Conservation (phyloP, 306 rosid genomes). For the Citrullus colocynthis region DNA sequence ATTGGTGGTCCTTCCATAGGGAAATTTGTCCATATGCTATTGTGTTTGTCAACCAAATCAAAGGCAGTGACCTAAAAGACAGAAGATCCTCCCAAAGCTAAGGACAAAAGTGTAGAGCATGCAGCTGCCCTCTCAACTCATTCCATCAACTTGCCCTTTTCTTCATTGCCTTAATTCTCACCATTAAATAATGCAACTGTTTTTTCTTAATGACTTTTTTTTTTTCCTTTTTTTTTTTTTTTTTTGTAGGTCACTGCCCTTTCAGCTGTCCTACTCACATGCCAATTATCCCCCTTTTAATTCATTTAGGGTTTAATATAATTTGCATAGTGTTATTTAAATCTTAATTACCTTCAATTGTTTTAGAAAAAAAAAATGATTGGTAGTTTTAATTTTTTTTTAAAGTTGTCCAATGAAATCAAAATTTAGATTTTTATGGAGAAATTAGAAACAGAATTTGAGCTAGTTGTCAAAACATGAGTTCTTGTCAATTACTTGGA, state of each 20-base stretch:
- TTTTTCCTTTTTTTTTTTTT: background rate
- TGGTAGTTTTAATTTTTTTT: too few species aligned
- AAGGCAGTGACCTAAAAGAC: constrained; percentile 16
- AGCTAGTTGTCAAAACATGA: too few species aligned
- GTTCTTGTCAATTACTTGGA: too few species aligned
- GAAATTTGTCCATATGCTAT: constrained; percentile 32
- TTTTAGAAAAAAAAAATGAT: too few species aligned
- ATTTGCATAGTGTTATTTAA: too few species aligned
- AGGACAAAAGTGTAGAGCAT: constrained; percentile 45
- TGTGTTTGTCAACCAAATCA: constrained; percentile 39
- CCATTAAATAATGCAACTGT: constrained; percentile 6
- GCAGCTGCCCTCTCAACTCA: constrained; percentile 19
- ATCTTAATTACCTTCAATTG: too few species aligned
- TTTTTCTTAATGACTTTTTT: background rate
- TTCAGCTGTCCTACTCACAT: background rate
- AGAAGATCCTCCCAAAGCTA: constrained; percentile 61
- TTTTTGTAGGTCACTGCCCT: constrained; percentile 24
- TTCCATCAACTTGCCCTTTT: constrained; percentile 26
- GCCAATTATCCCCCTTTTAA: too few species aligned
- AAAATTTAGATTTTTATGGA: too few species aligned
- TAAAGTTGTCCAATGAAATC: too few species aligned
- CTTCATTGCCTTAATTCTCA: constrained; percentile 14
- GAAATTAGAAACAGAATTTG: too few species aligned
- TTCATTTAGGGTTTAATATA: too few species aligned
- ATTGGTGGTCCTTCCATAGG: constrained; percentile 49